These are phyloP conservation scores for Spathaspora gorwiae DNA, from an alignment of 805 yeast species.

Conservation along the genomic window DNA sequence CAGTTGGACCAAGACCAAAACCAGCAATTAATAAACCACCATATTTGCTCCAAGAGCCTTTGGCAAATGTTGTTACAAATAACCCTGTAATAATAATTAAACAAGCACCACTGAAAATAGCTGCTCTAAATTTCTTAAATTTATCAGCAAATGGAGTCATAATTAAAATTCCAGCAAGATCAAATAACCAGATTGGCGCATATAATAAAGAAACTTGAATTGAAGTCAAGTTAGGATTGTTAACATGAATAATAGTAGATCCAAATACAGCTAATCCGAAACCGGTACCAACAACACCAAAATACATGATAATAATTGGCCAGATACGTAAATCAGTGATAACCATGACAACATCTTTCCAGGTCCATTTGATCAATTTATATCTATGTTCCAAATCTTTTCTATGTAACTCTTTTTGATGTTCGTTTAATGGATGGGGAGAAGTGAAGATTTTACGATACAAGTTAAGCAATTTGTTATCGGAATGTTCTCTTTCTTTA, in stretches of 20 bases:
- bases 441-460: slow-evolving; percentile 27
- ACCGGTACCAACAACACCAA: slow-evolving; percentile 92
- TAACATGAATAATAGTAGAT: slow-evolving; percentile 64
- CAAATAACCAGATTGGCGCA: slow-evolving; percentile 91
- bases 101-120: slow-evolving; percentile 59
- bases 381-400: slow-evolving; percentile 56
- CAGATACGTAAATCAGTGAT: slow-evolving; percentile 63
- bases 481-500: slow-evolving; percentile 7
- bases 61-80: slow-evolving; percentile 71
- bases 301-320: slow-evolving; percentile 84
- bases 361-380: slow-evolving; percentile 47
- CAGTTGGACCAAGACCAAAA: slow-evolving; percentile 86
- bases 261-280: slow-evolving; percentile 83
- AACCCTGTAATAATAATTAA: slow-evolving; percentile 69
- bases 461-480: slow-evolving; percentile 12
- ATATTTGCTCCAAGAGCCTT: slow-evolving; percentile 68
- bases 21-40: slow-evolving; percentile 82
- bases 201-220: slow-evolving; percentile 70
- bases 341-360: slow-evolving; percentile 52
- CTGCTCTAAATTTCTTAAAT: slow-evolving; percentile 53
- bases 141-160: slow-evolving; percentile 80
- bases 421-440: slow-evolving; percentile 45
- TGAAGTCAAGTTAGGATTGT: slow-evolving; percentile 58
- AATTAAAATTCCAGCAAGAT: slow-evolving; percentile 65
- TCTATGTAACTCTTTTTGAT: slow-evolving; percentile 54